These are phyloP conservation scores for Corymbia calophylla DNA, from an alignment of 441 rosid species.

Conservation along the genomic window DNA sequence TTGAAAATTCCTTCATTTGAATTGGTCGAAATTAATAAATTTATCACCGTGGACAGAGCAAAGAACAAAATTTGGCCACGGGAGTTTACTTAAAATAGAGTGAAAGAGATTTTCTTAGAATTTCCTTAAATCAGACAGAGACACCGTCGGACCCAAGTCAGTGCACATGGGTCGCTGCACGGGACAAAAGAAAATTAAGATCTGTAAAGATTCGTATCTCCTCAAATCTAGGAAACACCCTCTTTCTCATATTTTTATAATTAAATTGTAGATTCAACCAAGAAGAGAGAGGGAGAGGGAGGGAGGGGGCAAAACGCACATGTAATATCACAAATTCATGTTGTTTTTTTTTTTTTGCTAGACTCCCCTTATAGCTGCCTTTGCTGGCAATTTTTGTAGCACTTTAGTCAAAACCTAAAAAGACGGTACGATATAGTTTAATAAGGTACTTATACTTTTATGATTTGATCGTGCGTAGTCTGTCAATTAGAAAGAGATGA, in stretches of 20 bases:
- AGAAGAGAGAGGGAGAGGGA: no score
- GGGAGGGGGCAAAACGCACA: neutral
- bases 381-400: neutral
- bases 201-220: neutral
- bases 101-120: neutral
- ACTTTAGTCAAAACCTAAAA: neutral
- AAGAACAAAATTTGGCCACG: neutral
- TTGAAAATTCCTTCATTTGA: neutral
- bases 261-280: neutral
- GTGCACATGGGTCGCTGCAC: neutral
- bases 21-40: neutral
- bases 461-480: neutral
- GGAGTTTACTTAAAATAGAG: neutral
- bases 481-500: neutral
- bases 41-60: neutral
- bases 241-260: neutral
- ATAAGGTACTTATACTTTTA: neutral
- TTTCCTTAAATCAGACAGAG: neutral
- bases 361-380: neutral
- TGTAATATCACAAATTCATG: neutral
- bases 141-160: neutral
- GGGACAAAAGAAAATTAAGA: neutral
- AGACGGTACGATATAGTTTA: neutral
- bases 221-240: neutral
- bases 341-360: neutral